phyloP scores from a whole-genome alignment of 345 rosid genomes.

The Populus nigra region DNA sequence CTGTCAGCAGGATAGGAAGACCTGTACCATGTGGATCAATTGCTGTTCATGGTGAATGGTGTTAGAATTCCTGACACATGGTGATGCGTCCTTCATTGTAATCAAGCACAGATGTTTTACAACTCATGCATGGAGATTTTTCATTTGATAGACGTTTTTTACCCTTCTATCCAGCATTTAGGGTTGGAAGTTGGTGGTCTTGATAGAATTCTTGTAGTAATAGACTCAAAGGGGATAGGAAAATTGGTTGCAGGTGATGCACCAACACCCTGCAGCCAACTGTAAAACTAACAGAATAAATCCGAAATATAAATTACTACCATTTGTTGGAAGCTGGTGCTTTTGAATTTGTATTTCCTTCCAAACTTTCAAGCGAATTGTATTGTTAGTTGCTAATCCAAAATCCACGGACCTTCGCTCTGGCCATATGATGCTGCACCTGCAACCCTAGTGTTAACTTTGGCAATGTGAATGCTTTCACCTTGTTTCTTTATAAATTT shows the following conservation, averaged over 20 bases:
- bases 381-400: not conserved
- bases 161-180: not conserved
- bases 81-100: not conserved
- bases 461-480: not conserved
- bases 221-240: not conserved
- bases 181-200: not conserved
- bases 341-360: not conserved
- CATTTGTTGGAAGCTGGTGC: not conserved
- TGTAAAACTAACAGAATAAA: slow-evolving; percentile 11
- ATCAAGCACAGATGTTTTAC: not conserved
- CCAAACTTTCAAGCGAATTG: not conserved
- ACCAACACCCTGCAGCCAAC: not conserved
- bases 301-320: not conserved
- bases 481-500: not conserved
- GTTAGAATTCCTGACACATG: not conserved
- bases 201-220: not conserved
- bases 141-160: not conserved
- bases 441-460: not conserved
- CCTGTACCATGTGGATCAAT: not conserved
- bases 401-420: not conserved
- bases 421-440: too few species aligned
- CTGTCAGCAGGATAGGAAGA: slow-evolving; percentile 1
- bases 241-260: not conserved
- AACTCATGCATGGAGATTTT: not conserved
- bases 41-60: not conserved